Base-by-base conservation (phyloP, 2,329 filamentous ascomycete genomes). In the Fusarium liriodendri region DNA sequence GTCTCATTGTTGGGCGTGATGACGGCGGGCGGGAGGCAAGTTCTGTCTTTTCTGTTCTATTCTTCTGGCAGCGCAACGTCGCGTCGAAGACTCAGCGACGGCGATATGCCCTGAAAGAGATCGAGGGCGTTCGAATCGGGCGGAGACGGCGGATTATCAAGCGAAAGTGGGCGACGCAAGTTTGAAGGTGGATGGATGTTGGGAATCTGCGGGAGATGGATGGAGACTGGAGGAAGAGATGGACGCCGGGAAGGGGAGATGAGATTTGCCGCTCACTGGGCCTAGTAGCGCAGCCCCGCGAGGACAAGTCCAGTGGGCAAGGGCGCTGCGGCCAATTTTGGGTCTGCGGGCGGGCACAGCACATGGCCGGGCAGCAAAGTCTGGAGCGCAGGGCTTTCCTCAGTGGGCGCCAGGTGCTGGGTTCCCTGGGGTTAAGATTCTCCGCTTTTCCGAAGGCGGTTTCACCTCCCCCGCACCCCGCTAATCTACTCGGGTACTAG, bases 391-490 rank as follows among this genome's bases (percentile, higher is more conserved):
- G 45, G 25, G 45, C 45, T 27, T 52, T 18, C 16, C 25, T 50
- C 54, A 66, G 62, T 67, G 71, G 57, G n/a, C 42, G 35, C 27
- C 50, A 38, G 50, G 29, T 29, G 55, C 40, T 50, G 37, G 29
- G 42, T 45, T 40, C 45, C 27, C 69, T 74, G 65, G 69, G 67
- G 69, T 64, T 69, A 75, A 67, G 71, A 67, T 73, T 62, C 70
- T 71, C 77, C 77, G 76, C 77, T 76, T 75, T 78, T 74, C 74
- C 72, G 75, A 78, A 62, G 74, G 64, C 61, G 69, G 69, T 74
- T 74, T 75, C 66, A 71, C 67, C 71, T 76, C 76, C 77, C 77
- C 77, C 77, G 77, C 77, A 79, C 69, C 64, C 35, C 68, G 69
- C 77, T 79, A 79, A 74, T 64, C 69, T 67, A 38, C 60, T 69